Conservation (phyloP, 108 stramenopile genomes). For the Fistulifera solaris region DNA sequence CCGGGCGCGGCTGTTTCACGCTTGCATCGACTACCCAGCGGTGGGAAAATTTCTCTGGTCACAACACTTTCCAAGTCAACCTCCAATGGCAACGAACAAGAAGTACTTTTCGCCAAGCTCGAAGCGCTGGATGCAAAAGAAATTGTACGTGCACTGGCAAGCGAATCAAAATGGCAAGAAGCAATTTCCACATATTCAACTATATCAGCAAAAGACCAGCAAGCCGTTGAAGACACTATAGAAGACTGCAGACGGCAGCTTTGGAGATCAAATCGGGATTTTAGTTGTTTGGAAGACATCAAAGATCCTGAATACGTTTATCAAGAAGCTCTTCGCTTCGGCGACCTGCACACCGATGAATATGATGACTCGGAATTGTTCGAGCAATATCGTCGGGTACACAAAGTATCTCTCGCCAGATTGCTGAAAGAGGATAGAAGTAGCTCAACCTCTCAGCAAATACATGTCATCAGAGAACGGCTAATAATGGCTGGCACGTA, state of each 20-base stretch:
- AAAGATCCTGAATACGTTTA: neutral
- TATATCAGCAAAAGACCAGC: neutral
- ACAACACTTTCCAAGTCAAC: neutral
- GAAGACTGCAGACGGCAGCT: slow-evolving; percentile 1
- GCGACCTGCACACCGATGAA: neutral
- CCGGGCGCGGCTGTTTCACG: neutral
- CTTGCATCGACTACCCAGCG: neutral
- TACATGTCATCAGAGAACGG: neutral
- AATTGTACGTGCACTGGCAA: neutral
- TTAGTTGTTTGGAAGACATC: neutral
- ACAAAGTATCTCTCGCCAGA: neutral
- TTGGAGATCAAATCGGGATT: neutral
- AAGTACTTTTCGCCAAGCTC: neutral
- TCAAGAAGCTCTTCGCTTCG: neutral
- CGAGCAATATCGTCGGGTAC: neutral
- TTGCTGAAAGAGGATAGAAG: neutral
- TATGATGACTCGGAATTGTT: neutral
- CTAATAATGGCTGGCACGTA: slow-evolving; percentile 1
- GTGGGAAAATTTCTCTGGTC: slow-evolving; percentile 15
- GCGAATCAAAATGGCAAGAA: neutral
- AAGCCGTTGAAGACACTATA: neutral
- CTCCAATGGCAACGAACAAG: neutral
- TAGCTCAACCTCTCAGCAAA: too few species aligned
- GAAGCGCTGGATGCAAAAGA: slow-evolving; percentile 1
- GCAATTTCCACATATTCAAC: neutral